Base-by-base conservation (phyloP, 2,329 filamentous ascomycete species). In the Xylaria sp. region DNA sequence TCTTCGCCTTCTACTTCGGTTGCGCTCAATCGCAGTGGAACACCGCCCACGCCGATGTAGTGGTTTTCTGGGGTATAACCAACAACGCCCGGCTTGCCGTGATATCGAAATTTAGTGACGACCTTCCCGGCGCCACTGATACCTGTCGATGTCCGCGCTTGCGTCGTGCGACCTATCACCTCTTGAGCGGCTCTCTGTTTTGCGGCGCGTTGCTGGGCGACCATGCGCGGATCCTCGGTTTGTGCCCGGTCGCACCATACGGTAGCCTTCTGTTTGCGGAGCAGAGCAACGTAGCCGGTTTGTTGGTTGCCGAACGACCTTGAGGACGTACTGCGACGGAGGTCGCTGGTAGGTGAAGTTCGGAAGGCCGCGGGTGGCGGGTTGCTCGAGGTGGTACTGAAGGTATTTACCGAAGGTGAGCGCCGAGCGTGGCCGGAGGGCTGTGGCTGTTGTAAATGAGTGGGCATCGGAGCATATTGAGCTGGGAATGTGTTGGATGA, bases 181-280 rank as follows among this genome's bases (percentile, higher is more conserved):
- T 98, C 94, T 76, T 92, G 89, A 65, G 91, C 91, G 13, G 96
- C 96, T 58, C 94, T 88, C 83, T 93, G 90, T 84, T 96, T 97
- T 68, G 94, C 96, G 46, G 92, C 92, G 67, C 92, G 89, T 80
- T 97, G 94, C 76, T 94, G 92, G 34, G 94, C 94, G 3, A 91
- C 84, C 66, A 96, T 84, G 60, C 94, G 88, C 0, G 95, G 93
- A 79, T 99, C 96, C 81, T 98, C 94, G 71, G 93, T 90, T 80
- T 99, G 96, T 10, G 95, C 89, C 63, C 94, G 91, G 79, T 98
- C 96, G 83, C 94, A 98, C 96, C 96, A 99, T 4, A 99, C 96
- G 0, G 96, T 99, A 39, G 94, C 96, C 80, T 98, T 98, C 82
- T 99, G 96, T 80, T 94, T 95, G 71, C 96, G 90, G 83, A 99